Evolutionary conservation across 106 monocot species (phyloP).

Genomic region (Dioscorea zingiberensis): DNA sequence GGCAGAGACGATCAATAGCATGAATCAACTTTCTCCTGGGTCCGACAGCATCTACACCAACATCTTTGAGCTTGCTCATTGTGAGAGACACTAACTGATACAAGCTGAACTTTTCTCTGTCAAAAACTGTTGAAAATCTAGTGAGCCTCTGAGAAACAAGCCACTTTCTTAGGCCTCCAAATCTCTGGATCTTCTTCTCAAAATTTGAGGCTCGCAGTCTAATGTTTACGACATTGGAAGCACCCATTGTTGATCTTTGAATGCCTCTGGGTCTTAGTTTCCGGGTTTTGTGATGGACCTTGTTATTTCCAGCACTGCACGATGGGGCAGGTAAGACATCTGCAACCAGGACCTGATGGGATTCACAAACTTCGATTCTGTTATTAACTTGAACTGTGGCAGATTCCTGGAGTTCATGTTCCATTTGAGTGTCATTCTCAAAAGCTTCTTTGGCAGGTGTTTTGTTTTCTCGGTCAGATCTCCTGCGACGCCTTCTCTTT

Average conservation of each 20-base stretch:
- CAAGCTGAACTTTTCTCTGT: slow-evolving; percentile 35
- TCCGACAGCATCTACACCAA: slow-evolving; percentile 65
- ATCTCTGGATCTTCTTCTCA: slow-evolving; percentile 27
- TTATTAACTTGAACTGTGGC: neutral
- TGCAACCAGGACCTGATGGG: neutral
- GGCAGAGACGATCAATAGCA: slow-evolving; percentile 53
- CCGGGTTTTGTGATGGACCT: neutral
- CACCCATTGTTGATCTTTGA: slow-evolving; percentile 13
- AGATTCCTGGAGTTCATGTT: neutral
- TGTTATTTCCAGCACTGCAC: neutral
- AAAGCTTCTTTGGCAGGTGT: neutral
- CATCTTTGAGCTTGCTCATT: slow-evolving; percentile 63
- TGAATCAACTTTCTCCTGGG: slow-evolving; percentile 73
- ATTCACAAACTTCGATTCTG: neutral
- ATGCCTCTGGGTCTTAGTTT: neutral
- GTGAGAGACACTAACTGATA: slow-evolving; percentile 51
- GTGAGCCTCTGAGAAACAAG: slow-evolving; percentile 23
- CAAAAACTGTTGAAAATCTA: slow-evolving; percentile 32
- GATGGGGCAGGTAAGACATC: neutral
- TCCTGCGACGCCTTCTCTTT: slow-evolving; percentile 1
- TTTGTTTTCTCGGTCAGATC: neutral
- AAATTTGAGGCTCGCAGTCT: slow-evolving; percentile 38
- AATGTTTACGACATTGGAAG: slow-evolving; percentile 25
- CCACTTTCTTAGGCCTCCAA: slow-evolving; percentile 59
- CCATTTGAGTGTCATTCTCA: neutral